Evolutionary conservation across 2,329 filamentous ascomycete species (phyloP).

Genomic region (Beauveria sp.): DNA sequence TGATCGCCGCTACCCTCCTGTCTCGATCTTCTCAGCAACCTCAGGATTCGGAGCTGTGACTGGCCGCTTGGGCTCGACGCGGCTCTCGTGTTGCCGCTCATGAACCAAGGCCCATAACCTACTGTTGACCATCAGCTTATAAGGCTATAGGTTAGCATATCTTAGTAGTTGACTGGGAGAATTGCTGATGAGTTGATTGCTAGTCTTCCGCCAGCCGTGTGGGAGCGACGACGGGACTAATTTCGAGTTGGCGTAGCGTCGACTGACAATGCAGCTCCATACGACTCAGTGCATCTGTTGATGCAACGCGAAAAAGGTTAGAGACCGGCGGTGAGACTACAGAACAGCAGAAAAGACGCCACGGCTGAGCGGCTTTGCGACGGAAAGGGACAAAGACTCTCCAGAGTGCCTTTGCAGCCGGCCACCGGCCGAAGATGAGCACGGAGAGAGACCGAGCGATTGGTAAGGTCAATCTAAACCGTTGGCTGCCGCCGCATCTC

Average conservation of each 20-base stretch:
- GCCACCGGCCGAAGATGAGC: not conserved
- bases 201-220: not conserved
- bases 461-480: slow-evolving; percentile 6
- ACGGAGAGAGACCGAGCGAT: slow-evolving; percentile 10
- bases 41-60: not conserved
- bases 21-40: not conserved
- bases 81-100: not conserved
- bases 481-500: slow-evolving; percentile 6
- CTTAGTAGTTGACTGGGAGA: not conserved
- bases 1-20: not conserved
- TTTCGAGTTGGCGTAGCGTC: not conserved
- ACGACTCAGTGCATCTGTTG: not conserved
- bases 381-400: not conserved
- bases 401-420: not conserved
- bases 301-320: not conserved
- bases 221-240: slow-evolving; percentile 1
- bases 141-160: not conserved
- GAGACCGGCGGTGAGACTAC: not conserved
- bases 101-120: not conserved
- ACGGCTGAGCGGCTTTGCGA: slow-evolving; percentile 7
- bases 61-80: not conserved
- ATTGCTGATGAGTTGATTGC: not conserved
- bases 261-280: slow-evolving; percentile 2
- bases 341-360: not conserved
- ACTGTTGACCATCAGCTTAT: not conserved